Conservation (phyloP, 208 protist genomes). For the Crithidia expoeki region DNA sequence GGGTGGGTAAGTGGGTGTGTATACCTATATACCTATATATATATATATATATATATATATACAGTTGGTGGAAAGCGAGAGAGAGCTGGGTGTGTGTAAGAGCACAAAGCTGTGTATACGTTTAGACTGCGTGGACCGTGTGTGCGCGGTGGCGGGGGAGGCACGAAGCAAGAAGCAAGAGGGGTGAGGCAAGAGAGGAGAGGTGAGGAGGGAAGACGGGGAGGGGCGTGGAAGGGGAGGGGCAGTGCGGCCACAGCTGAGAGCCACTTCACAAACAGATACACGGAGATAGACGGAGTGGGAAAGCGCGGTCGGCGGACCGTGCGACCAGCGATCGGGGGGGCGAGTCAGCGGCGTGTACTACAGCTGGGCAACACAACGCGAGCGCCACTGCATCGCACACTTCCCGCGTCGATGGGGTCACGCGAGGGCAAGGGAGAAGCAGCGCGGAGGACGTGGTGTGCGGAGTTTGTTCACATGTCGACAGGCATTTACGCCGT, state of each 20-base stretch:
- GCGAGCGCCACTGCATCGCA: no score
- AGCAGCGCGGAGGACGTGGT: no score
- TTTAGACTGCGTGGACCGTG: background rate
- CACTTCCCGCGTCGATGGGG: no score
- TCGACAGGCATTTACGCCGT: no score
- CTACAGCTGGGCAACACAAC: no score
- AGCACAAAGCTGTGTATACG: background rate
- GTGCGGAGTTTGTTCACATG: no score
- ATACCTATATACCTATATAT: background rate
- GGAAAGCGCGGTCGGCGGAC: no score
- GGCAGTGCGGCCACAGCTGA: background rate
- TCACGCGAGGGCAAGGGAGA: no score
- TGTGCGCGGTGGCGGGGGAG: background rate
- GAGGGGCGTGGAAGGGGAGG: background rate
- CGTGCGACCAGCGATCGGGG: no score
- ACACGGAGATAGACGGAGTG: no score
- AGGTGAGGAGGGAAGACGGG: background rate
- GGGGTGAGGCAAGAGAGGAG: background rate
- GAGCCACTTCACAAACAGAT: no score
- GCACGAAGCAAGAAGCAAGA: background rate
- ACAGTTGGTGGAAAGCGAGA: background rate
- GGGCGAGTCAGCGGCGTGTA: no score
- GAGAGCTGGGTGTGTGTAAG: background rate
- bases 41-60: conserved; percentile 3
- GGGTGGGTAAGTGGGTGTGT: background rate